These are phyloP conservation scores for Fusarium citri DNA, from an alignment of 2,329 filamentous ascomycete species.

Conservation along the genomic window DNA sequence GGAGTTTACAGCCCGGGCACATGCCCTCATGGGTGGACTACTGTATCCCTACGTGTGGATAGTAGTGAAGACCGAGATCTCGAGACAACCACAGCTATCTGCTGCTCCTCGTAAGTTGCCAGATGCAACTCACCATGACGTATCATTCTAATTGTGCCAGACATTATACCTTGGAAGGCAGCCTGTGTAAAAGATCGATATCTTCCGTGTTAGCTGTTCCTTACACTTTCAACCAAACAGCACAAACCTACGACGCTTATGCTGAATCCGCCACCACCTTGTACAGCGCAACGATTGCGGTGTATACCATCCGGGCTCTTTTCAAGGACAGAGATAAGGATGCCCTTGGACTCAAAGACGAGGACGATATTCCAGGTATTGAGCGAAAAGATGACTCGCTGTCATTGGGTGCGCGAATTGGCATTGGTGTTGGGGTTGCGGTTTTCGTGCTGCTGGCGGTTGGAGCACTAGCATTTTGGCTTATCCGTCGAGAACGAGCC, in stretches of 20 bases:
- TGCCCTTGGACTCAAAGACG: slow-evolving; percentile 50
- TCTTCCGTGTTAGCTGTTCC: slow-evolving; percentile 54
- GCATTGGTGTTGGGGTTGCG: slow-evolving; percentile 51
- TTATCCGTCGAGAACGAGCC: slow-evolving; percentile 43
- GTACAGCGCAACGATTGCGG: slow-evolving; percentile 53
- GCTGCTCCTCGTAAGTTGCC: slow-evolving; percentile 56
- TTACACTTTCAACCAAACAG: slow-evolving; percentile 52
- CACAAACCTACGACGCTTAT: slow-evolving; percentile 51
- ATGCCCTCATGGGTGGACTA: slow-evolving; percentile 56
- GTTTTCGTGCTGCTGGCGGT: slow-evolving; percentile 48
- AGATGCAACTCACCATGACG: neutral
- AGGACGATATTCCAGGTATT: slow-evolving; percentile 46
- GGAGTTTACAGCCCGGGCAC: slow-evolving; percentile 56
- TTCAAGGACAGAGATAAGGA: slow-evolving; percentile 53
- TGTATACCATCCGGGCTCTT: slow-evolving; percentile 53
- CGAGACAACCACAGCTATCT: slow-evolving; percentile 55
- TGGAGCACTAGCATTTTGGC: slow-evolving; percentile 42
- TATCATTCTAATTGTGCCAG: slow-evolving; percentile 44
- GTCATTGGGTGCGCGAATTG: slow-evolving; percentile 50
- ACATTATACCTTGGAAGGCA: slow-evolving; percentile 51
- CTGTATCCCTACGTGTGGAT: slow-evolving; percentile 49
- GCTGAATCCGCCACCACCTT: slow-evolving; percentile 53
- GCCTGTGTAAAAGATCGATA: slow-evolving; percentile 51
- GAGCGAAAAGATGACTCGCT: slow-evolving; percentile 33
- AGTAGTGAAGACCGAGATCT: slow-evolving; percentile 44